Base-by-base conservation (phyloP, 2,329 filamentous ascomycete genomes). In the Endothia cerciana region DNA sequence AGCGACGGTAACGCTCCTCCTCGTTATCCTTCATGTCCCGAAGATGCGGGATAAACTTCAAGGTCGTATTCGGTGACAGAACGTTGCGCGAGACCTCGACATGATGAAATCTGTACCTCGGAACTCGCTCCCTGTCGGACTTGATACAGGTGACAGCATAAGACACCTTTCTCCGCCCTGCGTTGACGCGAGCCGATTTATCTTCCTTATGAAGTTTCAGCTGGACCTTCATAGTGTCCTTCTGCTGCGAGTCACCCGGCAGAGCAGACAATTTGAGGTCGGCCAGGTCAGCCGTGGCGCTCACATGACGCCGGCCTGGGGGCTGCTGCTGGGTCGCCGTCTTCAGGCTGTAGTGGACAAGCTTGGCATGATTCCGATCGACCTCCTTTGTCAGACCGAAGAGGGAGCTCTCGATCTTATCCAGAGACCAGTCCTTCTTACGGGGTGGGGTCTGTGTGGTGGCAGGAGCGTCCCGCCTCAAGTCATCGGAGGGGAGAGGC, bases 81-180 rank as follows among this genome's bases (percentile, higher is more conserved):
- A 88, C 82, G 64, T 87, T 88, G 72, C 84, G 86, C 72, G 78
- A 80, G 61, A 88, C 86, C 71, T 87, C 83, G 45, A 87, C 83
- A 66, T 87, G 84, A 70, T 88, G 86, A 69, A 87, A 87, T 38
- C 82, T 78, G 71, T 88, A 88, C 33, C 77, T 76, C n/a, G 86
- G 86, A 10, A 87, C 85, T n/a, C 81, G 78, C 25, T 82, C 78
- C 68, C 79, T 80, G 64, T 82, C 77, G 2, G 84, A 82, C 69
- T 82, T 82, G 69, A 86, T 80, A 69, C 80, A 77, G n/a, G 78
- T 71, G 4, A 83, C 78, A 2, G 72, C 70, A 67, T 80, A 79
- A 30, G 78, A 75, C 62, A 76, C 72, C 64, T 81, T 79, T 64
- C 77, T 77, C 63, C 79, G 79, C 63, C 83, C 81, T 69, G 78